phyloP scores from a whole-genome alignment of 202 grass and related monocot genomes.

The Bolboschoenoplectus hybrid region DNA sequence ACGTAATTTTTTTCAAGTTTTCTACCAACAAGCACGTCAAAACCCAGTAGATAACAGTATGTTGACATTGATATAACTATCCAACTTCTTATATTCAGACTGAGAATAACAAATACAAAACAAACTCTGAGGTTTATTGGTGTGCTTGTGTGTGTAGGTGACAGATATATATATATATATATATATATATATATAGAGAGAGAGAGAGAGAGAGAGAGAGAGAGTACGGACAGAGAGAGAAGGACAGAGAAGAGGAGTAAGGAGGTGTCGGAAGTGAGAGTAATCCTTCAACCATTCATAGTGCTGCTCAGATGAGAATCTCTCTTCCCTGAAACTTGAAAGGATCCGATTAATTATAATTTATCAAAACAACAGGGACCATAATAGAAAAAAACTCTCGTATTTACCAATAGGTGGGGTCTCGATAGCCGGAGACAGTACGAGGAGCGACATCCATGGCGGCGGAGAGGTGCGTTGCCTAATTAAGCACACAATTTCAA shows the following conservation, averaged over 20 bases:
- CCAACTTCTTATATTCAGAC: not conserved
- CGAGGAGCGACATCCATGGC: slow-evolving; percentile 51
- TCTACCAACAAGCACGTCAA: too few species aligned
- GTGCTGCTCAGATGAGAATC: slow-evolving; percentile 89
- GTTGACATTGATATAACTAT: not conserved
- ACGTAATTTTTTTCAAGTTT: too few species aligned
- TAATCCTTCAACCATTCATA: slow-evolving; percentile 96
- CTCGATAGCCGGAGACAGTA: slow-evolving; percentile 57
- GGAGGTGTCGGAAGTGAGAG: slow-evolving; percentile 93
- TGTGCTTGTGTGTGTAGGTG: not conserved
- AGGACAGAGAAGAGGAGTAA: slow-evolving; percentile 71
- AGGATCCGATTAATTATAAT: slow-evolving; percentile 4
- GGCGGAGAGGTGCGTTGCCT: not conserved
- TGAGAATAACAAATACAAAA: not conserved
- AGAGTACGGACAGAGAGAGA: slow-evolving; percentile 52
- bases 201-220: not conserved
- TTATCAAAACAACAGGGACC: not conserved
- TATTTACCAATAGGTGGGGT: slow-evolving; percentile 71
- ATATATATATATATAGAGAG: too few species aligned
- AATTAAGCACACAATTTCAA: not conserved
- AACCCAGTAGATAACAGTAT: not conserved
- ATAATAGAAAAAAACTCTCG: not conserved
- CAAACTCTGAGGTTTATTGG: not conserved
- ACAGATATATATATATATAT: too few species aligned
- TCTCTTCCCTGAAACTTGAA: slow-evolving; percentile 81